phyloP scores from a whole-genome alignment of 495 filamentous ascomycete species.

The Neurospora sp. region DNA sequence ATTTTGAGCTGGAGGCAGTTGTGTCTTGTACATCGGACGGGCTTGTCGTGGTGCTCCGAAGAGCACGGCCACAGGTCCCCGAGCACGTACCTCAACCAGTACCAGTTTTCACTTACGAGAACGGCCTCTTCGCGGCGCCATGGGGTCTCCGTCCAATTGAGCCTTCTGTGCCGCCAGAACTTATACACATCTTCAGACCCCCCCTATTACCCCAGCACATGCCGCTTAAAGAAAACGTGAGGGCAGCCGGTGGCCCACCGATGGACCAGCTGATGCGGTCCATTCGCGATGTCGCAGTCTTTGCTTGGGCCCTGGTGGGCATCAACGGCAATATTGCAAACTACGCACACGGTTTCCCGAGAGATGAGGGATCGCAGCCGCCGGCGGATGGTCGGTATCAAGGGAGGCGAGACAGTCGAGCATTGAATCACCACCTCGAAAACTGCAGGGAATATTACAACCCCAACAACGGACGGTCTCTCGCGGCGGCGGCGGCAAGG shows the following conservation, averaged over 20 bases:
- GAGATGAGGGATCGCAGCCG: constrained; percentile 45
- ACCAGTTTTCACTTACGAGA: constrained; percentile 40
- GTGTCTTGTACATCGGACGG: constrained; percentile 87
- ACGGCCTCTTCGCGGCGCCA: constrained; percentile 68
- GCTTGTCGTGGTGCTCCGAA: constrained; percentile 71
- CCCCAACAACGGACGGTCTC: background rate
- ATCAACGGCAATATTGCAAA: constrained; percentile 69
- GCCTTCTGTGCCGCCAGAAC: constrained; percentile 31
- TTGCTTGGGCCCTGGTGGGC: constrained; percentile 70
- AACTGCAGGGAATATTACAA: background rate
- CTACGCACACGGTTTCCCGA: constrained; percentile 51
- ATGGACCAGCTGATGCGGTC: constrained; percentile 59
- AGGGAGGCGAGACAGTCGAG: background rate
- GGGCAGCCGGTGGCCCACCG: constrained; percentile 40
- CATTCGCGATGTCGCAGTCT: constrained; percentile 75
- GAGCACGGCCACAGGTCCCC: constrained; percentile 61
- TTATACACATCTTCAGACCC: constrained; percentile 31
- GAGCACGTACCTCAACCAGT: constrained; percentile 37
- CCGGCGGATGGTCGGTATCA: constrained; percentile 8
- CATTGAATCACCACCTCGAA: background rate
- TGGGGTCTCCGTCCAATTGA: constrained; percentile 57
- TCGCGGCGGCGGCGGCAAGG: background rate
- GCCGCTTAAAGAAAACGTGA: constrained; percentile 34
- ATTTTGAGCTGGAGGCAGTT: constrained; percentile 71
- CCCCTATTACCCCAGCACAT: constrained; percentile 33